These are phyloP conservation scores for Tuctoria greenei DNA, from an alignment of 176 grass and related monocot species.

Conservation along the genomic window DNA sequence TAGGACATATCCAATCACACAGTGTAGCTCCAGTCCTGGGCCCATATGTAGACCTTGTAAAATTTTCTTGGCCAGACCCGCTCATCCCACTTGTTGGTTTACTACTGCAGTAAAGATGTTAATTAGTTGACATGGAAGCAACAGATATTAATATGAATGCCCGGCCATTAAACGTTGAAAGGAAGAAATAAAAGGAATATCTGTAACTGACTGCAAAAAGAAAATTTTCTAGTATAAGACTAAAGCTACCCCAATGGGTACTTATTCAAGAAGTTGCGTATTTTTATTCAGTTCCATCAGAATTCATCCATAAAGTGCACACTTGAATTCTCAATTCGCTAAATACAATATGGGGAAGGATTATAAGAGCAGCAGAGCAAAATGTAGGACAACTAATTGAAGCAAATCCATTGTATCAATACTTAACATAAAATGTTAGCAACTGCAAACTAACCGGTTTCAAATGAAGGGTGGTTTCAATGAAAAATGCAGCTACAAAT, in stretches of 20 bases:
- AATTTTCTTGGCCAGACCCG: conserved; percentile 57
- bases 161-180: conserved; percentile 8
- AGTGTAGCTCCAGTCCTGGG: conserved; percentile 54
- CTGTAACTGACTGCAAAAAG: not conserved
- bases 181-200: not conserved
- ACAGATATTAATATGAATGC: conserved; percentile 11
- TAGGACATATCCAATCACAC: conserved; percentile 93
- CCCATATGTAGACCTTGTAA: conserved; percentile 57
- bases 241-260: not conserved
- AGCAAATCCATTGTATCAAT: not conserved
- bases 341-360: not conserved
- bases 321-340: not conserved
- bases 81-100: conserved; percentile 70
- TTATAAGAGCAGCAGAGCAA: not conserved
- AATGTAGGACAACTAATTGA: not conserved
- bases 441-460: not conserved
- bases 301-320: not conserved
- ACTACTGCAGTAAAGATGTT: conserved; percentile 66
- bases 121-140: conserved; percentile 28
- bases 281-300: conserved; percentile 1
- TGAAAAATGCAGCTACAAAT: not conserved
- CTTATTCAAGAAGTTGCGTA: not conserved
- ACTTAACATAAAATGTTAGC: not conserved
- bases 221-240: not conserved
- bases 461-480: not conserved